Base-by-base conservation (phyloP, 140 eudicot species). In the Ambrosia hybrid region DNA sequence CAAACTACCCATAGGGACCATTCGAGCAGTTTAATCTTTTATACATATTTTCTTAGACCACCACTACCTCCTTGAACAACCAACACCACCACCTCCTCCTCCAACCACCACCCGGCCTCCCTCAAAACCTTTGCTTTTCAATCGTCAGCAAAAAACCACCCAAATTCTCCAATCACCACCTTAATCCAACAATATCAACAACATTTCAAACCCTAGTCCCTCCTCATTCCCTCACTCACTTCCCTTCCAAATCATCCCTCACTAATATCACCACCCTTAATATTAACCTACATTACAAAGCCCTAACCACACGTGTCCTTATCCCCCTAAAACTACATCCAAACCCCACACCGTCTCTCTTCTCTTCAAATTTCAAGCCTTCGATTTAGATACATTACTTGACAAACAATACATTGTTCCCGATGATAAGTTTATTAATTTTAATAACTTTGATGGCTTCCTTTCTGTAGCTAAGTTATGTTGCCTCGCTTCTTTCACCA, bases 401-500 rank as follows among this genome's bases (percentile, higher is more conserved):
- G 67, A 36, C 11, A 6, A 60, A 10, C 68, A 73, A 34, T 51
- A 67, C 63, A 68, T 41, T 51, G 43, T 45, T 33, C 37, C 60
- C 10, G 9, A 4, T 1, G 56, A 64, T 26, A 15, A 15, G 26
- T 21, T 21, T 21, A 21, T 21, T 21, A 21, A 21, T 21, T 21
- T 21, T 21, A 21, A 21, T 63, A 73, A 73, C 67, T 69, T 86
- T n/a, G 96, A 94, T 68, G 81, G 71, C 49, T 73, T 90, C 13
- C 85, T 94, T 5, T 84, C 87, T 0, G 7, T 86, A 53, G 66
- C 88, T 4, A 97, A 94, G 51, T 73, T 91, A 58, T 2, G 81
- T 3, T 81, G 86, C 33, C 82, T 94, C 8, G 81, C 82, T 62
- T 88, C 96, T 9, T 86, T 96, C 1, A 86, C 80, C 6, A 73